These are phyloP conservation scores for Hirschfeldia incana DNA, from an alignment of 345 rosid species.

Conservation along the genomic window DNA sequence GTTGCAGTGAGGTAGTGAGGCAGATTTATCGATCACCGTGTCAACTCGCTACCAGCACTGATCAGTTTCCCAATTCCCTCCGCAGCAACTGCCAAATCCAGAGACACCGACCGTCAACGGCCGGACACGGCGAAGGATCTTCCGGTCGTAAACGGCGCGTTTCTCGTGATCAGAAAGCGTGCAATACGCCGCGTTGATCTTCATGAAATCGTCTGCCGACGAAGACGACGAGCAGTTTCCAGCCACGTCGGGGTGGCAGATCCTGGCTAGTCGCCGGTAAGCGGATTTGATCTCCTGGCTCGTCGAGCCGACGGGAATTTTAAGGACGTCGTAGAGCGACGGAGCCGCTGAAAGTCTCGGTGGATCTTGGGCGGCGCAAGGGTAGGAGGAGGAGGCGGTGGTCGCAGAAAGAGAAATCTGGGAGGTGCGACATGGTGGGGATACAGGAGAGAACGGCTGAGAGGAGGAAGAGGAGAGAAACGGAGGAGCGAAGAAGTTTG, in stretches of 20 bases:
- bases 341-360: constrained; percentile 30
- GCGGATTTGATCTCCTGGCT: constrained; percentile 73
- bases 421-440: constrained; percentile 11
- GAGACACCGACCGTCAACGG: constrained; percentile 49
- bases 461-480: constrained; percentile 5
- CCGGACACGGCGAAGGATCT: constrained; percentile 34
- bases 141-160: constrained; percentile 73
- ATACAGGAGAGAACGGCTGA: background rate
- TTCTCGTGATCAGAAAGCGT: constrained; percentile 87
- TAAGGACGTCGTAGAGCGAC: constrained; percentile 71
- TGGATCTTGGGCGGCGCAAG: background rate
- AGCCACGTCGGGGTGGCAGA: constrained; percentile 70
- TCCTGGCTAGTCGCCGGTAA: constrained; percentile 66
- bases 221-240: constrained; percentile 23
- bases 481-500: constrained; percentile 19
- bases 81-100: constrained; percentile 42
- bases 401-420: background rate
- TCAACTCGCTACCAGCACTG: constrained; percentile 78
- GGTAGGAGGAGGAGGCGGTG: constrained; percentile 5
- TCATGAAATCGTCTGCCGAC: constrained; percentile 60
- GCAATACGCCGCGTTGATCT: constrained; percentile 68
- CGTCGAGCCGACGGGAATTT: constrained; percentile 59
- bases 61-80: constrained; percentile 88
- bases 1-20: too few relatives aligned
- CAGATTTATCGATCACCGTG: constrained; percentile 6